These are phyloP conservation scores for Alternaria gaisen DNA, from an alignment of 2,329 filamentous ascomycete species.

Conservation along the genomic window DNA sequence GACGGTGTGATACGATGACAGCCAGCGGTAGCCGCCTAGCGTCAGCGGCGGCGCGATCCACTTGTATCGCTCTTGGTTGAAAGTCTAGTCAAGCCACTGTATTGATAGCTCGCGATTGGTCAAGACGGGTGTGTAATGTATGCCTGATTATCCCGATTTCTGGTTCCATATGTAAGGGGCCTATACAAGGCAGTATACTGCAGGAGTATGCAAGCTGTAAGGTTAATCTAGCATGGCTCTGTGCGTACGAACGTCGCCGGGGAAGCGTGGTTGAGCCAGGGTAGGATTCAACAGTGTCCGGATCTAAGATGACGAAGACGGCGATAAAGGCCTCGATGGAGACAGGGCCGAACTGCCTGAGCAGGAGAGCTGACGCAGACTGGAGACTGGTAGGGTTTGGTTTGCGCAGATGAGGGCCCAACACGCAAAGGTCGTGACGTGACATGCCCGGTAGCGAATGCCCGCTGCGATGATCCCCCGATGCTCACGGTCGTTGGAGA, in stretches of 20 bases:
- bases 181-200: conserved; percentile 23
- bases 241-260: conserved; percentile 42
- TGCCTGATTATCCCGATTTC: conserved; percentile 11
- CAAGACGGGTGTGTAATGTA: conserved; percentile 13
- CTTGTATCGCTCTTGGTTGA: conserved; percentile 20
- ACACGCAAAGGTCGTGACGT: conserved; percentile 18
- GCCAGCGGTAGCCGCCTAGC: conserved; percentile 40
- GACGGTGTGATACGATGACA: conserved; percentile 31
- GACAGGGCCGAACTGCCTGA: conserved; percentile 37
- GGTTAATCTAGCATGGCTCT: conserved; percentile 41
- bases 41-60: conserved; percentile 34
- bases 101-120: conserved; percentile 4
- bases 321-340: conserved; percentile 28
- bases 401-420: conserved; percentile 22
- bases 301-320: conserved; percentile 39
- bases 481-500: conserved; percentile 17
- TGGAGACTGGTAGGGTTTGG: conserved; percentile 15
- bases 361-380: conserved; percentile 30
- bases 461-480: conserved; percentile 17
- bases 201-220: conserved; percentile 27
- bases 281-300: conserved; percentile 25
- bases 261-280: conserved; percentile 36
- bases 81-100: conserved; percentile 15
- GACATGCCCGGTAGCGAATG: conserved; percentile 17
- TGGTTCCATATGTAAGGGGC: conserved; percentile 27